Conservation (phyloP, 1,139 yeast species). For the Diutina sp. region DNA sequence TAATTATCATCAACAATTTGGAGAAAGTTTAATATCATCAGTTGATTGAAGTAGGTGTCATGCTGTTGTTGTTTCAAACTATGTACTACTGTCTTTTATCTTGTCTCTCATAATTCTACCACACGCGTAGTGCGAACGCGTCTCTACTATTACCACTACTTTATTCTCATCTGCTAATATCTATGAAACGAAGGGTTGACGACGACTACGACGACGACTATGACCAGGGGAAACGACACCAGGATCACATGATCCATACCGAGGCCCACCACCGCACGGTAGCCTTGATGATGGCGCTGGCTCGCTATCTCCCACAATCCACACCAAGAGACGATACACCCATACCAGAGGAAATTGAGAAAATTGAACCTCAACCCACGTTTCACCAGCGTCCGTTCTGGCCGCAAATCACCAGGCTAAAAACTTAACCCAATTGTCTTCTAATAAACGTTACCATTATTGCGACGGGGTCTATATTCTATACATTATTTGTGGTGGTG, state of each 20-base stretch:
- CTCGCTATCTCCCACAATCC: not conserved
- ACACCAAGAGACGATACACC: not conserved
- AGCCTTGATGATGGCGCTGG: not conserved
- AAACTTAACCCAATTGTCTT: too few species aligned
- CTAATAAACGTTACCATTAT: not conserved
- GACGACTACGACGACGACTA: not conserved
- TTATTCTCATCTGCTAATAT: too few species aligned
- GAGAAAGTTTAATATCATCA: too few species aligned
- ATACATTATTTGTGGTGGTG: not conserved
- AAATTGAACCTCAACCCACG: not conserved
- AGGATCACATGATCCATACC: not conserved
- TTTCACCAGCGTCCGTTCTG: not conserved
- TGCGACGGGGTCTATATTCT: not conserved
- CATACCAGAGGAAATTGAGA: not conserved
- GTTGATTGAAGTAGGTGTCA: too few species aligned
- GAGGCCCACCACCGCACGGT: not conserved
- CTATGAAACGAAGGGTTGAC: not conserved
- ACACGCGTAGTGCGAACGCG: too few species aligned
- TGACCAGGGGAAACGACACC: not conserved
- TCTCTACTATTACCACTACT: too few species aligned
- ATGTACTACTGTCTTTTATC: too few species aligned
- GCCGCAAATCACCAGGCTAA: slow-evolving; percentile 2
- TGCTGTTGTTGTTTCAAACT: too few species aligned
- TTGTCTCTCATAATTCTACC: too few species aligned
- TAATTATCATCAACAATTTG: too few species aligned